Evolutionary conservation across 305 asterid genomes (phyloP).

Genomic region (Rubia peregrina): DNA sequence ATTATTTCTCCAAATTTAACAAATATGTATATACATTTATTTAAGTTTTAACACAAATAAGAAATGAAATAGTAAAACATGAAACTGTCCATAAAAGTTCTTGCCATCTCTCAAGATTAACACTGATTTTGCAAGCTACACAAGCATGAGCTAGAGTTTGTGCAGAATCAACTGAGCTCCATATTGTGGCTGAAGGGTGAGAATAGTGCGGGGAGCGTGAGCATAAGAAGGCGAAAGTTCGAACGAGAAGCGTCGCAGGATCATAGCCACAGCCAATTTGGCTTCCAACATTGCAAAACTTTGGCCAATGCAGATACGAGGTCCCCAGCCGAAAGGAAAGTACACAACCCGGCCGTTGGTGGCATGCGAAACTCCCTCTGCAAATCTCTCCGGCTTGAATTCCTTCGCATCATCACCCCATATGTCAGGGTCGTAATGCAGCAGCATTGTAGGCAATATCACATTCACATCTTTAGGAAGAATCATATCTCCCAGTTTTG

Average conservation of each 20-base stretch:
- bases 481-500: conserved; percentile 19
- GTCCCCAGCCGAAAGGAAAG: conserved; percentile 37
- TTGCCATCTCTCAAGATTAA: too few relatives aligned
- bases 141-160: background rate
- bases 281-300: conserved; percentile 5
- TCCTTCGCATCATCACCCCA: conserved; percentile 24
- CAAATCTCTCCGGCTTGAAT: conserved; percentile 30
- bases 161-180: conserved; percentile 6
- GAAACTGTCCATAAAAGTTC: too few relatives aligned
- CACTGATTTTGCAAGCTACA: too few relatives aligned
- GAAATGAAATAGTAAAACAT: background rate
- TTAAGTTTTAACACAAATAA: background rate
- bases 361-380: conserved; percentile 24
- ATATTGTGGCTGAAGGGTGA: background rate
- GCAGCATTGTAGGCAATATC: conserved; percentile 11
- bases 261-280: background rate
- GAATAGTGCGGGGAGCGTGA: background rate
- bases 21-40: background rate
- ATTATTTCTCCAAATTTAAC: too few relatives aligned
- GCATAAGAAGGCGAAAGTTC: conserved; percentile 2
- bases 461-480: conserved; percentile 20
- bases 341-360: conserved; percentile 17
- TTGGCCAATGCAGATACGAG: conserved; percentile 22
- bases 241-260: conserved; percentile 1
- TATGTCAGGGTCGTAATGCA: conserved; percentile 25